Evolutionary conservation across 805 yeast genomes (phyloP), one percentile per base, ranked within the genome.

Genomic region (Sungouiozyma intestinalis): DNA sequence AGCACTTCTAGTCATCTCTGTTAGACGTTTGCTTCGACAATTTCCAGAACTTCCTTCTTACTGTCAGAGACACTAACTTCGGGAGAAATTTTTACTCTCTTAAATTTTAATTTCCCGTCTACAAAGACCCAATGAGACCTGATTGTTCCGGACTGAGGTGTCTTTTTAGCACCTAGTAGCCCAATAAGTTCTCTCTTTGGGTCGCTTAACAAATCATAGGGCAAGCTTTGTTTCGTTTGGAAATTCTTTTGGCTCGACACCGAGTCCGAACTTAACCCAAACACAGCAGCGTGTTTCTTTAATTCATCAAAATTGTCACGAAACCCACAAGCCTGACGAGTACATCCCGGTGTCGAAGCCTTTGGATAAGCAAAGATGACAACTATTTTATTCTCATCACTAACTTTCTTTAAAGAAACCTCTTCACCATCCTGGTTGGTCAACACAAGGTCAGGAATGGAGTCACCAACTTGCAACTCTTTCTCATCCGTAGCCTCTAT

Each of bases 321-420:
- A 60, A 82, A 92, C 0, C 96, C 96, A 58, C 83, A 74, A 2
- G 88, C 97, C 65, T 90, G 98, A 52, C 86, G 75, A 1, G 98
- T 90, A 63, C 98, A 92, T 3, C 98, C 98, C 1, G 96, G 95
- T 0, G 97, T 90, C 19, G 82, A 77, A 0, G 97, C 97, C 56
- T 73, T 81, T 41, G 97, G 97, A 58, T 88, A 90, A 16, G 95
- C 83, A 62, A 80, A 77, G 19, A 77, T 65, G 16, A 79, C 67
- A 21, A 79, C 69, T 13, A 76, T 63, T 16, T 67, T 62, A 32
- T 73, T 67, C 7, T 62, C 62, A 16, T 53, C 49, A 7, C 67
- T 68, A 40, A 68, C 51, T 3, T 67, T 62, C 16, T 62, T 66
- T 47, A 82, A 55, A 32, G 74, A 68, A 16, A 81, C 71, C 31